A percentile compares a stretch with the other conserved stretches of the same genome.
Evolutionary conservation across 495 filamentous ascomycete genomes (phyloP).

Genomic region (Lepraria neglecta): DNA sequence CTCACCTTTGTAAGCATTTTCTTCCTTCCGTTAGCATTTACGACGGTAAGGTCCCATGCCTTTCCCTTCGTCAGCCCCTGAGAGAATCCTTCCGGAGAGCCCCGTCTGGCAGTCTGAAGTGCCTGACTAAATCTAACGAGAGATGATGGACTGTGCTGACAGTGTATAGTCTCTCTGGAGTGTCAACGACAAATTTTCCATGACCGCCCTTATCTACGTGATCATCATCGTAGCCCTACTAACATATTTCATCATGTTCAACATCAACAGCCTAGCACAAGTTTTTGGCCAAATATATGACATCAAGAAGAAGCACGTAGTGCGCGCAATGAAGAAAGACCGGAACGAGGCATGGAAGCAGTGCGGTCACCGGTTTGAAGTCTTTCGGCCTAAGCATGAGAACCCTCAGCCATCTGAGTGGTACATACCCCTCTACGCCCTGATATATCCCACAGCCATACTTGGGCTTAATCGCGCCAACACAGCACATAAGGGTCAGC

Average conservation of each 20-base stretch:
- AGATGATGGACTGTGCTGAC: background rate
- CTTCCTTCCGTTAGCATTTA: slow-evolving; percentile 44
- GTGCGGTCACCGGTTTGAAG: slow-evolving; percentile 28
- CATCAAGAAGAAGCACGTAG: slow-evolving; percentile 24
- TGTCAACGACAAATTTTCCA: slow-evolving; percentile 29
- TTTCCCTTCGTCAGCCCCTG: background rate
- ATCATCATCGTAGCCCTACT: slow-evolving; percentile 26
- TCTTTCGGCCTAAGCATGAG: slow-evolving; percentile 29
- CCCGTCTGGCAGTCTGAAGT: background rate
- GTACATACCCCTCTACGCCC: slow-evolving; percentile 27
- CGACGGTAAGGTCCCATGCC: slow-evolving; percentile 28
- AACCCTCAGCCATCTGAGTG: slow-evolving; percentile 29
- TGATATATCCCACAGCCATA: slow-evolving; percentile 22
- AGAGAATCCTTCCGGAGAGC: background rate
- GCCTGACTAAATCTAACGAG: background rate
- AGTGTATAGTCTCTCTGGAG: slow-evolving; percentile 27
- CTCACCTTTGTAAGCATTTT: slow-evolving; percentile 45
- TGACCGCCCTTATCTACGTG: slow-evolving; percentile 23
- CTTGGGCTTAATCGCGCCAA: slow-evolving; percentile 7
- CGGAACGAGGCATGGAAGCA: slow-evolving; percentile 21
- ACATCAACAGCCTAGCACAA: slow-evolving; percentile 28
- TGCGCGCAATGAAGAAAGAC: slow-evolving; percentile 28
- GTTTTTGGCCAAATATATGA: slow-evolving; percentile 24
- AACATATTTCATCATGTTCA: slow-evolving; percentile 28
- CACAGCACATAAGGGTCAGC: background rate